Evolutionary conservation across 2,329 filamentous ascomycete species (phyloP), one percentile per base, ranked within the genome.

Genomic region (Colletotrichum sp.): DNA sequence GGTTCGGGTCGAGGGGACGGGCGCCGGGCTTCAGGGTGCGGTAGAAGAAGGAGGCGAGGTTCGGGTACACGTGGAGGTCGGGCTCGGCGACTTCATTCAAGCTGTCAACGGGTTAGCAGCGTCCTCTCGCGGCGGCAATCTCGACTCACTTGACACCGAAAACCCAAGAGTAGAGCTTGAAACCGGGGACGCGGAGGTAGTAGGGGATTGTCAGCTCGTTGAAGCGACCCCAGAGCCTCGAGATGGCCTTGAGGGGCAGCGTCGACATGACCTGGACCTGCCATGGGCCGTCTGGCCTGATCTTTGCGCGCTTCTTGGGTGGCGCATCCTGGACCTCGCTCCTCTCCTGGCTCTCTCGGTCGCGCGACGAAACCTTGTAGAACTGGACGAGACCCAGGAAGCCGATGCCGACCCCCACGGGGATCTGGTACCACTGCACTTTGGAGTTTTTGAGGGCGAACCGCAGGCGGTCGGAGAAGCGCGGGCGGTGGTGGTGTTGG

Each of bases 41-140:
- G 85, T 99, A 99, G 89, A 99, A 99, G 89, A 99, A 99, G 75
- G 96, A 92, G 8, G 96, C 95, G 55, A 99, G 92, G 83, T 99
- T 99, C 24, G 96, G 95, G 84, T 97, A 99, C 64, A 91, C 91
- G 83, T 95, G 96, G 24, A 99, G 92, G 81, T 99, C 97, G 21
- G 93, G 92, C 83, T 99, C 96, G 36, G 93, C 92, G 21, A 98
- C 93, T 87, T 99, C 97, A 75, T 93, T 91, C 74, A 99, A 90
- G 83, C 93, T 94, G 81, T n/a, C 15, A 8, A 52, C 18, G 10
- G n/a, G 78, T 85, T 70, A 84, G 81, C 71, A 76, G 39, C 67
- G n/a, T 21, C 21, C 12, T 49, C 39, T n/a, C 39, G 6, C 32
- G 10, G n/a, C 16, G 30, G 28, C 30, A 8, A 18, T 28, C 28